These are phyloP conservation scores for Piedraia hortae DNA, from an alignment of 2,329 filamentous ascomycete genomes.

Conservation along the genomic window DNA sequence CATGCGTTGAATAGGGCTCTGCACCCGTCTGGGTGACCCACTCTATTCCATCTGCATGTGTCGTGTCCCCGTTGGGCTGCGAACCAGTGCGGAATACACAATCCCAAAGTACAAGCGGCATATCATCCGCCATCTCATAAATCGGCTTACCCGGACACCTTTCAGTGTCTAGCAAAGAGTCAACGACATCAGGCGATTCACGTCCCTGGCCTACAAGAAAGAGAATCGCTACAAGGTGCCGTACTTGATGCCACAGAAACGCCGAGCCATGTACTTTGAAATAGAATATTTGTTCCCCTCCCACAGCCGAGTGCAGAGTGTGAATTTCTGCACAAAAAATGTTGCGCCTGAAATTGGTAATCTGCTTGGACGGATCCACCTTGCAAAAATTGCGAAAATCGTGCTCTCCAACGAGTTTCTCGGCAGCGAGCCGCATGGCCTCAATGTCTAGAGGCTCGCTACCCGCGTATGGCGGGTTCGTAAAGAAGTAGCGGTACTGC, in stretches of 20 bases:
- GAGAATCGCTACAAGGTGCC: constrained; percentile 76
- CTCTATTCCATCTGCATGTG: constrained; percentile 30
- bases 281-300: constrained; percentile 16
- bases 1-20: constrained; percentile 18
- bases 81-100: constrained; percentile 44
- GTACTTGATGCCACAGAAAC: constrained; percentile 95
- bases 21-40: constrained; percentile 63
- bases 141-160: constrained; percentile 49
- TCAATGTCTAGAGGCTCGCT: constrained; percentile 68
- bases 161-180: constrained; percentile 43
- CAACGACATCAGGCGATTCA: constrained; percentile 46
- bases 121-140: constrained; percentile 77
- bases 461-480: constrained; percentile 37
- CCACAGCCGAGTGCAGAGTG: constrained; percentile 21
- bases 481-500: constrained; percentile 93
- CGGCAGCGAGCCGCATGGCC: constrained; percentile 61
- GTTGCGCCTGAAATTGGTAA: constrained; percentile 50
- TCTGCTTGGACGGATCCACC: constrained; percentile 68
- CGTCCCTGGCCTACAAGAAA: constrained; percentile 78
- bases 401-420: constrained; percentile 52
- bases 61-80: constrained; percentile 6
- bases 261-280: constrained; percentile 75
- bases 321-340: constrained; percentile 64
- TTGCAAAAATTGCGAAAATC: constrained; percentile 98
- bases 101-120: constrained; percentile 83